phyloP scores from a whole-genome alignment of 768 basidiomycete genomes.

The Tylopilus intermedius region DNA sequence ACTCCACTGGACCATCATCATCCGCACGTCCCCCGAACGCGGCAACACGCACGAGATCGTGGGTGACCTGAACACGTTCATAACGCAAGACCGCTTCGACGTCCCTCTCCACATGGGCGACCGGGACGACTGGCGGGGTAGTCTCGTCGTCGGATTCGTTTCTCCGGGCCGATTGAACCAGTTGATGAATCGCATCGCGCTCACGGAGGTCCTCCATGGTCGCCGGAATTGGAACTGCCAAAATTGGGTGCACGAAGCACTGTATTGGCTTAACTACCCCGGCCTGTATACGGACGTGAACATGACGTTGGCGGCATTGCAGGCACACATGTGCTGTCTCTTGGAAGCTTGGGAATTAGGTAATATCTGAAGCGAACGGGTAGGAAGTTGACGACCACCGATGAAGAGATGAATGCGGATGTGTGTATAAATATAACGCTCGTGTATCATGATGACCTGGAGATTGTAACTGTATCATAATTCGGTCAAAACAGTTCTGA shows the following conservation, averaged over 20 bases:
- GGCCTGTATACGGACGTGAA: constrained; percentile 16
- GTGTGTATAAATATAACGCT: background rate
- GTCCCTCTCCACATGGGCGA: constrained; percentile 1
- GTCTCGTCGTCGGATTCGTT: constrained; percentile 18
- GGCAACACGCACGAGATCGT: constrained; percentile 24
- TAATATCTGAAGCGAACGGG: constrained; percentile 14
- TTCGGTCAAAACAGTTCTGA: too few relatives aligned
- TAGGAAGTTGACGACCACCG: background rate
- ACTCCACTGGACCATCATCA: constrained; percentile 26
- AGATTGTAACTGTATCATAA: too few relatives aligned
- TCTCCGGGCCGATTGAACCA: constrained; percentile 7
- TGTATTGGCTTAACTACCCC: constrained; percentile 9
- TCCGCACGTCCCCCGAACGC: constrained; percentile 15
- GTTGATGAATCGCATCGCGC: constrained; percentile 13
- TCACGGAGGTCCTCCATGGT: constrained; percentile 12
- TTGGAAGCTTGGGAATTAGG: constrained; percentile 28
- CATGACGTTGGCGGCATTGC: constrained; percentile 13
- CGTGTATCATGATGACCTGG: background rate
- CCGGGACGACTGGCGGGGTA: constrained; percentile 20
- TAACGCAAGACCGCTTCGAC: constrained; percentile 5
- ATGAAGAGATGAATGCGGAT: background rate
- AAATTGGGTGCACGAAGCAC: constrained; percentile 24
- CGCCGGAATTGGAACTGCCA: constrained; percentile 25
- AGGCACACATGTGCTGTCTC: constrained; percentile 24
- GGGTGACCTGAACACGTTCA: constrained; percentile 18